Base-by-base conservation (phyloP, 2,329 filamentous ascomycete genomes). In the Fusarium beomiforme region DNA sequence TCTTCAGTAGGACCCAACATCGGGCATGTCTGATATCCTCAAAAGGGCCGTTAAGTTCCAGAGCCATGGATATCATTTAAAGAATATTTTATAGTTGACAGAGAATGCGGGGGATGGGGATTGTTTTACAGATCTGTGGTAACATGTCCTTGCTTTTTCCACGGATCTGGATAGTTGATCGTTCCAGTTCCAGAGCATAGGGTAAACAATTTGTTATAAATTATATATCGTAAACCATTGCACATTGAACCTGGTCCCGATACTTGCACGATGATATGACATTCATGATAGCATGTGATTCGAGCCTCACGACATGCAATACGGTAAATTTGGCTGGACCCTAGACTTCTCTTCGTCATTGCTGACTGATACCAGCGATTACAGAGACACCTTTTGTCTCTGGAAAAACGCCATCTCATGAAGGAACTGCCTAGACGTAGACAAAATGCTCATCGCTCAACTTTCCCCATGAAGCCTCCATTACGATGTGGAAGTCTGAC, bases 221-320 rank as follows among this genome's bases (percentile, higher is more conserved):
- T 51, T 61, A 50, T 39, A 34, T 19, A 26, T 51, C 29, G 51
- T 61, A 43, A 19, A 14, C 17, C 21, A 24, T 24, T 24, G 34
- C 23, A 34, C 41, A 16, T 19, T 31, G 43, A 43, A 24, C 21
- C 14, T 41, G 14, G 42, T 29, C 29, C 14, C 12, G 36, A 37
- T 56, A 42, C 56, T 37, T 17, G 23, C 33, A 51, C 44, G 44
- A 34, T 23, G n/a, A n/a, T n/a, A n/a, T n/a, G n/a, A n/a, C n/a
- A n/a, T n/a, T n/a, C n/a, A 49, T 50, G 31, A 50, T 8, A 23
- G 29, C 59, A 65, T 54, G 64, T 69, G 59, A 69, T 71, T 66
- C 33, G 19, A 60, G 51, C 53, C 41, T 61, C 51, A 55, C 33
- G 21, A 34, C 19, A 39, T 47, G 16, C 14, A 41, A n/a, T 17